Evolutionary conservation across 345 rosid genomes (phyloP), one percentile per base, ranked within the genome.

Genomic region (Eutrema heterophyllum): DNA sequence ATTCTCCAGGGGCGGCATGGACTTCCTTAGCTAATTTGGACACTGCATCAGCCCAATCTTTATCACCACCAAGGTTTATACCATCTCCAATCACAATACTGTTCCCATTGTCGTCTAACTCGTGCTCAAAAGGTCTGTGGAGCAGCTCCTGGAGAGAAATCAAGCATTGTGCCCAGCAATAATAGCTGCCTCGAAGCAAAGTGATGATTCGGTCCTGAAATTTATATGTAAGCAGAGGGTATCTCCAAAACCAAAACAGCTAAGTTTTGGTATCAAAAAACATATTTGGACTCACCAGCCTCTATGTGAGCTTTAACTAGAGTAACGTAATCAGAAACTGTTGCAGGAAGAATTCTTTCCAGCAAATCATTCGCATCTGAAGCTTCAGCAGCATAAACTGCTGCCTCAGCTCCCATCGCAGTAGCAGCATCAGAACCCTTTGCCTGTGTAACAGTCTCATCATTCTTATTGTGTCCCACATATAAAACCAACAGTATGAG

Each of bases 351-450:
- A 80, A 92, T 77, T 68, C 78, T 82, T 65, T 95, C 98, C 4
- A 92, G 86, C 58, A 86, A 82, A 76, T 92, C 99, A 84, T 88
- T 90, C 46, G 76, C 88, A 77, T 90, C 92, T 76, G 94, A 86
- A 69, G 99, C 98, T 83, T 90, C 97, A 33, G 99, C 91, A 49
- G 98, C 98, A 84, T 88, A 89, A 44, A 95, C 83, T 67, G 86
- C 89, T 33, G 99, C 97, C 86, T 92, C 98, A 68, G 94, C 79
- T 39, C 99, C 98, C 85, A 72, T 79, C 57, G 92, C 77, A 54
- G 81, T 61, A 59, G 98, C 98, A 81, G 98, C 96, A 79, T 88
- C 96, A 61, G 97, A 92, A 58, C 97, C 96, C 73, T 90, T 96
- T 68, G 82, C 89, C 97, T 96, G 84, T 71, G 52, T 75, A 79